Conservation (phyloP, 805 yeast genomes). For the Komagataella pseudopastoris region DNA sequence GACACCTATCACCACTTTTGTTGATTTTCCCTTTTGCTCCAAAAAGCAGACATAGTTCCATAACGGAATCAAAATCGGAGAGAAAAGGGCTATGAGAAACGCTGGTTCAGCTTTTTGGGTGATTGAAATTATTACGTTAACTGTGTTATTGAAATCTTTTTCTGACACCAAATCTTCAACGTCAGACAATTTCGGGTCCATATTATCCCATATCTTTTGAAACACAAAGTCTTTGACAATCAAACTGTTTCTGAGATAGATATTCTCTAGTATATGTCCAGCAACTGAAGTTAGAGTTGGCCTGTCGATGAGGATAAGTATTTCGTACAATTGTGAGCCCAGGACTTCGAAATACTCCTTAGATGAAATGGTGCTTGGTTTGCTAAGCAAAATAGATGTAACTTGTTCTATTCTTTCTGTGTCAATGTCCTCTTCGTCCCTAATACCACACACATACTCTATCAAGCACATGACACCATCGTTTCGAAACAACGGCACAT, state of each 20-base stretch:
- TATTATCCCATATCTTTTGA: constrained; percentile 28
- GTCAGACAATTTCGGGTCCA: constrained; percentile 21
- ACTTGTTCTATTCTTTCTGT: constrained; percentile 55
- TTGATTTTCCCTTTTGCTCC: constrained; percentile 15
- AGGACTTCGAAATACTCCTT: constrained; percentile 41
- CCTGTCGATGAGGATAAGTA: constrained; percentile 45
- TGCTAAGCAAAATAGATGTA: constrained; percentile 46
- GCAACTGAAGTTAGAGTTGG: constrained; percentile 47
- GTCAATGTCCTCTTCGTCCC: constrained; percentile 60
- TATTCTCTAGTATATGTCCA: constrained; percentile 35
- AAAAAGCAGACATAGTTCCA: constrained; percentile 34
- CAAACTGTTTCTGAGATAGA: constrained; percentile 34
- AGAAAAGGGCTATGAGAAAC: constrained; percentile 19
- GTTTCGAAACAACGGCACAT: constrained; percentile 31
- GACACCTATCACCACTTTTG: constrained; percentile 21
- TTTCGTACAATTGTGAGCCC: constrained; percentile 47
- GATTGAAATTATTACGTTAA: constrained; percentile 55
- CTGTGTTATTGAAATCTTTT: constrained; percentile 39
- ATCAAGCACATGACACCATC: constrained; percentile 59
- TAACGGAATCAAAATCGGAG: constrained; percentile 14
- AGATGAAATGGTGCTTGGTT: constrained; percentile 39
- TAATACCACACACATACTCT: constrained; percentile 64
- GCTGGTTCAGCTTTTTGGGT: constrained; percentile 28
- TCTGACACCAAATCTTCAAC: constrained; percentile 20
- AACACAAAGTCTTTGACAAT: constrained; percentile 50